Base-by-base conservation (phyloP, 176 grass and related monocot species). In the Oryza meyeriana region DNA sequence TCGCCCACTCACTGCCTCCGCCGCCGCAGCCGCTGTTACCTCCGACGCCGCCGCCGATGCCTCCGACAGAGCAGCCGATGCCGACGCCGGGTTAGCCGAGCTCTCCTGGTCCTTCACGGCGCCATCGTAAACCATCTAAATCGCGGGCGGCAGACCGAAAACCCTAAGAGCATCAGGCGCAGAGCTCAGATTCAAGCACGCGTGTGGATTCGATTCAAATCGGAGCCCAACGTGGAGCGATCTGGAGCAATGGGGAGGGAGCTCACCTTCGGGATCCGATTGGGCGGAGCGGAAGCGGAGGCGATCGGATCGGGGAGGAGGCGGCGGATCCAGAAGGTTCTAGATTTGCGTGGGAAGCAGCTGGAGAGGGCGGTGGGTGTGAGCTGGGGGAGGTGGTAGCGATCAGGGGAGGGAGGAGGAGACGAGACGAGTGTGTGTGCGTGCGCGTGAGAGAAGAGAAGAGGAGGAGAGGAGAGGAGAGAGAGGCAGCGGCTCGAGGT, bases 81-180 rank as follows among this genome's bases (percentile, higher is more conserved):
- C 72, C 20, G 84, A 80, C 0, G 59, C 58, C 18, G 61, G 38
- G 74, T 3, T 64, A 77, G 75, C 13, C 52, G 80, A 80, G 20
- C 41, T 91, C 78, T 77, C 89, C 55, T 79, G 83, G 72, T 93
- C 85, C 85, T 92, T 94, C 87, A 92, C 85, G 14, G 77, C 83
- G 84, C 87, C 86, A 91, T 94, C 88, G 82, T 83, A 83, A 86
- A 94, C 90, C 94, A 94, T 94, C 85, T 88, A 86, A 88, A 69
- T 86, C 79, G 61, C 66, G 18, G 50, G 50, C 6, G 48, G 79
- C 72, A 79, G 25, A 70, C 69, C 64, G 69, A 31, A 72, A 72
- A 24, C 83, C 83, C 77, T 64, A 68, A 2, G 2, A 76, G 17
- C 78, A 59, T 4, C 42, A 33, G 12, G 61, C 67, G 33, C 4